phyloP scores from a whole-genome alignment of 225 moss, liverwort and hornwort genomes.

The Sphagnum contortum region DNA sequence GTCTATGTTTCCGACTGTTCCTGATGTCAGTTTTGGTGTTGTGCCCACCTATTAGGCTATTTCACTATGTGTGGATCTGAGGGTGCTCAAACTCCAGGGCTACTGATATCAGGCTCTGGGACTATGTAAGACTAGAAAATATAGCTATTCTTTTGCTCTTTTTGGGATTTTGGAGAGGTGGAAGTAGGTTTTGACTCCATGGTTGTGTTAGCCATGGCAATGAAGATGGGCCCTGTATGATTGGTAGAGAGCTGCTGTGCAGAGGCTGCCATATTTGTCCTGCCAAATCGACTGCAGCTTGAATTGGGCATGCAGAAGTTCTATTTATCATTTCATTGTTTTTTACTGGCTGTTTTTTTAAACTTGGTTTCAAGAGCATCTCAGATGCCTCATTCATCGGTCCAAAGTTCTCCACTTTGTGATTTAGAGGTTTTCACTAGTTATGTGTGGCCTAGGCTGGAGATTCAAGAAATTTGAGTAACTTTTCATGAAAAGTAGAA shows the following conservation, averaged over 20 bases:
- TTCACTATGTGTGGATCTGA: neutral
- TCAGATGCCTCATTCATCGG: neutral
- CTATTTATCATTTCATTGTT: neutral
- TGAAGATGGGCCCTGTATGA: neutral
- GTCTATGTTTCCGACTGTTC: conserved; percentile 30
- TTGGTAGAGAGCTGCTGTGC: neutral
- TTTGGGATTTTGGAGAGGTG: neutral
- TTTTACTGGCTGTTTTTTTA: neutral
- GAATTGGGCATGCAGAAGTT: neutral
- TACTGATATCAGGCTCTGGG: neutral
- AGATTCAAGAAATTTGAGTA: too few species aligned
- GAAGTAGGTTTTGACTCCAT: neutral
- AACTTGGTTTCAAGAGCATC: neutral
- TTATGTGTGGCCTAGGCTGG: neutral
- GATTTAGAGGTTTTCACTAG: neutral
- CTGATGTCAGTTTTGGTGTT: conserved; percentile 50
- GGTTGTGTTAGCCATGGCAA: neutral
- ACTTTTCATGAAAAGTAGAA: too few species aligned
- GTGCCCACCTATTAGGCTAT: conserved; percentile 47
- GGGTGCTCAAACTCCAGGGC: neutral
- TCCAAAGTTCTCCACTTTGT: neutral
- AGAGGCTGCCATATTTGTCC: neutral
- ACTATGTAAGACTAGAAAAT: conserved; percentile 1
- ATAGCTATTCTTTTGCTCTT: neutral
- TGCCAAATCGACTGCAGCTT: neutral